Percentiles rank a stretch among this genome's conserved stretches.
Evolutionary conservation across 495 filamentous ascomycete genomes (phyloP).

Genomic region (Hypomontagnella submonticulosa): DNA sequence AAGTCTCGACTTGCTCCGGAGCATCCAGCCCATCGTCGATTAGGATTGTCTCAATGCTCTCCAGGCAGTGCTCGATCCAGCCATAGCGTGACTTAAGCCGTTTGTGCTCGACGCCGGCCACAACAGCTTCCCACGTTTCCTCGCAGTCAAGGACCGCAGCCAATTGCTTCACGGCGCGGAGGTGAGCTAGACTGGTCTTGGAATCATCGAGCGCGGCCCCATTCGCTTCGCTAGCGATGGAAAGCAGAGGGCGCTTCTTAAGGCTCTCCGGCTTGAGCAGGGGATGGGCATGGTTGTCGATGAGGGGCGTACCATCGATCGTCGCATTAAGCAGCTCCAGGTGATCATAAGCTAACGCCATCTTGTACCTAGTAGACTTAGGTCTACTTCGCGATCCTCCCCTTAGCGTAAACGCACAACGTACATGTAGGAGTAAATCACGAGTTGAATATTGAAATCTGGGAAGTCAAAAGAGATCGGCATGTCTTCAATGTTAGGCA

Average conservation of each 20-base stretch:
- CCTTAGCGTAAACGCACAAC: background rate
- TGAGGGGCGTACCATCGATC: constrained; percentile 77
- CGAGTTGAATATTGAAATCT: no score
- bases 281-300: constrained; percentile 90
- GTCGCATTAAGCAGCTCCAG: constrained; percentile 51
- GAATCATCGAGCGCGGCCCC: constrained; percentile 70
- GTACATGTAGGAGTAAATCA: background rate
- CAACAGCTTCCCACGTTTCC: constrained; percentile 70
- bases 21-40: constrained; percentile 80
- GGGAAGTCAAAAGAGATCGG: no score
- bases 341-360: constrained; percentile 33
- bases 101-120: constrained; percentile 66
- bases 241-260: constrained; percentile 66
- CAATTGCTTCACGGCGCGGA: constrained; percentile 77
- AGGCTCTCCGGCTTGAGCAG: constrained; percentile 54
- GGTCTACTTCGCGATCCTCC: background rate
- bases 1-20: constrained; percentile 66
- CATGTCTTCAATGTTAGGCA: no score
- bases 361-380: no score
- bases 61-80: constrained; percentile 72
- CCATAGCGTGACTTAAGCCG: constrained; percentile 65
- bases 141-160: constrained; percentile 69
- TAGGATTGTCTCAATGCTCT: constrained; percentile 79
- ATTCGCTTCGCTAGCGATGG: constrained; percentile 79
- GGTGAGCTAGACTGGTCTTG: constrained; percentile 70